These are phyloP conservation scores for Saccharomycopsis sp. DNA, from an alignment of 805 yeast species.

Conservation along the genomic window DNA sequence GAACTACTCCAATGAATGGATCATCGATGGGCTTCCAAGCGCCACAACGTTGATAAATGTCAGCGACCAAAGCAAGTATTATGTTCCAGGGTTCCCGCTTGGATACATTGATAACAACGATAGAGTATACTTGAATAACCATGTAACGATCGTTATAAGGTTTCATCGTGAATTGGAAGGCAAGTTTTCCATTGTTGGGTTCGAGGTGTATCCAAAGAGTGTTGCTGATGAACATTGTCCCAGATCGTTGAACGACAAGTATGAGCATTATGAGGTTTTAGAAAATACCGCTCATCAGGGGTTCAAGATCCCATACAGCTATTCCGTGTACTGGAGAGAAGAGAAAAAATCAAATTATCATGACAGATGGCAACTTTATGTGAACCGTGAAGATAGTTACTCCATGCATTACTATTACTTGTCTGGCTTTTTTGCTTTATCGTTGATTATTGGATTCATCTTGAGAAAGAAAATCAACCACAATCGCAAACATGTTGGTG, in stretches of 20 bases:
- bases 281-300: constrained; percentile 22
- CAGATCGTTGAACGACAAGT: constrained; percentile 50
- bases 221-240: constrained; percentile 61
- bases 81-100: constrained; percentile 79
- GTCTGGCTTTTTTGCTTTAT: constrained; percentile 62
- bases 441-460: constrained; percentile 51
- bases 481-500: constrained; percentile 20
- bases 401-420: constrained; percentile 84
- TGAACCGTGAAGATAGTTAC: constrained; percentile 42
- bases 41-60: constrained; percentile 71
- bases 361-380: constrained; percentile 66
- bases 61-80: constrained; percentile 53
- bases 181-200: constrained; percentile 64
- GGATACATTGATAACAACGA: constrained; percentile 53
- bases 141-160: constrained; percentile 71
- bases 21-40: constrained; percentile 75
- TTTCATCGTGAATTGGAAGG: constrained; percentile 41
- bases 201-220: constrained; percentile 82
- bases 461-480: constrained; percentile 27
- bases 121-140: constrained; percentile 64
- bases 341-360: constrained; percentile 57
- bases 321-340: constrained; percentile 84
- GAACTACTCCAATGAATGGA: constrained; percentile 78
- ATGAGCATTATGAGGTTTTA: constrained; percentile 45
- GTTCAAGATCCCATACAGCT: constrained; percentile 59